Evolutionary conservation across 176 grass and related monocot species (phyloP), one percentile per base, ranked within the genome.

Genomic region (Phragmites australis): DNA sequence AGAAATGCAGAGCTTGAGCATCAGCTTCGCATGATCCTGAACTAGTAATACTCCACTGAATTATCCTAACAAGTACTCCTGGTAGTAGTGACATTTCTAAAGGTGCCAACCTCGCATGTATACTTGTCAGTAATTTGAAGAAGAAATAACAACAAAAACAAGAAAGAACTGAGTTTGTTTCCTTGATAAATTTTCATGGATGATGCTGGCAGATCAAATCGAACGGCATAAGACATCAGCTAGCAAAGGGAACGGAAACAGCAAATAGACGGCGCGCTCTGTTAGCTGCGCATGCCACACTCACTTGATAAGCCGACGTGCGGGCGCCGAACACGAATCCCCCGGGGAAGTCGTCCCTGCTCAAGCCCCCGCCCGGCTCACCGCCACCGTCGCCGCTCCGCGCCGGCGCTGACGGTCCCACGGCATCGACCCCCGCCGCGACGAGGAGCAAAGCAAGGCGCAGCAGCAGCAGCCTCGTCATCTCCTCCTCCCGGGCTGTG

Each of bases 281-380:
- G n/a, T n/a, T n/a, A n/a, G n/a, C n/a, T n/a, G n/a, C n/a, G n/a
- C n/a, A n/a, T n/a, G n/a, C n/a, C n/a, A 22, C 31, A 12, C 69
- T 72, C 69, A 72, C 69, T n/a, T 72, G 70, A 6, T 72, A 72
- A 11, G 70, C 70, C 1, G 70, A 72, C 11, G 70, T 72, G 29
- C 70, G 18, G 48, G 70, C 48, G 9, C 70, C 70, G 48, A 72
- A 72, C 48, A 32, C 48, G 70, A 73, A 53, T 12, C 70, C 70
- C 10, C 5, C 10, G 29, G 70, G 70, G 48, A 73, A 73, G 19
- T 73, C 70, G 70, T n/a, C 48, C 13, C 48, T 73, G 30, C 18
- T 73, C 18, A 73, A 23, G 0, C 9, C 48, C 9, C 29, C 70
- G 65, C n/a, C 65, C 5, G 6, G 65, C 32, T 26, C 21, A n/a